Evolutionary conservation across 805 yeast genomes (phyloP), one percentile per base, ranked within the genome.

Genomic region (Saturnispora zaruensis): DNA sequence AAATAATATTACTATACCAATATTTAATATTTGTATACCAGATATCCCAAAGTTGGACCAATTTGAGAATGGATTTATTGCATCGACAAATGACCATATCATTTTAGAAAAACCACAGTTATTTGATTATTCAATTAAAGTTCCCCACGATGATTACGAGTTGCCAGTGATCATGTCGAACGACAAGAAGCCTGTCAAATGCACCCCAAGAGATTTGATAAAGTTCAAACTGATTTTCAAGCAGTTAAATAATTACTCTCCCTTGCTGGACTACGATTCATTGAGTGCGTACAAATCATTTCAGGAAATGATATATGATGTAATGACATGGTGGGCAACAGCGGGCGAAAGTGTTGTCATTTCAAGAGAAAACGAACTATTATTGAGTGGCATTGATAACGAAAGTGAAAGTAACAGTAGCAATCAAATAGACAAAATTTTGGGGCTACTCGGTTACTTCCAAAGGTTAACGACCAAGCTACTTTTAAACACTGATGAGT

Each of bases 271-370:
- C n/a, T 38, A 44, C 33, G 36, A 44, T 49, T 23, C 55, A 6
- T 57, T 61, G n/a, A 40, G 53, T 9, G 55, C 48, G 26, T 53
- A 56, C 18, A 48, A 51, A n/a, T 45, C 51, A 13, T 44, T 58
- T 6, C 21, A n/a, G 5, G 50, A 47, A 34, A 47, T 47, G 82
- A 79, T 56, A 68, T 76, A 38, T 68, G 81, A 1, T 81, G 86
- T 85, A 71, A 76, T 48, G 89, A 89, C 0, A 75, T 86, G 93
- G 93, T 86, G 91, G 88, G 95, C 95, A 3, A 76, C 85, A 28
- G 91, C 93, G 1, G 95, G 93, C 7, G 84, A 81, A 52, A 71
- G 74, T 38, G 68, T 73, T 43, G 69, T 70, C 14, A 64, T 53
- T 68, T 43, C 70, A 67, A 26, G 75, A 73, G 38, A 66, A 28